Evolutionary conservation across 202 grass and related monocot species (phyloP), one percentile per base, ranked within the genome.

Genomic region (Cymbopogon flexuosus): DNA sequence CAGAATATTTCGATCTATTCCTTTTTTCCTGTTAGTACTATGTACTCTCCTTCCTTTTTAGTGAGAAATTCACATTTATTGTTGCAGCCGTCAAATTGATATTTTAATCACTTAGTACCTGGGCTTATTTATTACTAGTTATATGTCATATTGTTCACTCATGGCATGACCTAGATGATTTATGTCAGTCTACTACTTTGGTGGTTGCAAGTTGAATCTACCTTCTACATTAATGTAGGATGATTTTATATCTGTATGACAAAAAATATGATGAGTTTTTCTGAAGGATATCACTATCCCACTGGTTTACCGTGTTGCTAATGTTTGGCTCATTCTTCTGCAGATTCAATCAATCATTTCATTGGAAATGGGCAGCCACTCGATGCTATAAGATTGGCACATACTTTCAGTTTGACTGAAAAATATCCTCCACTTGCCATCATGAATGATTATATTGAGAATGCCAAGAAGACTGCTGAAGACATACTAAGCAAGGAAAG

Each of bases 371-470:
- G 89, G 2, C 54, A 58, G 71, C 77, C 67, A 54, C 6, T 78
- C 72, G 85, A 87, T 40, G 85, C 89, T 56, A 22, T 87, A 19
- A 90, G 63, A 77, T 67, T 90, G 74, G 85, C 68, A 58, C 5
- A 39, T 37, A 45, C 23, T 40, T 80, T 87, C 59, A 74, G 84
- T 76, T 78, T 90, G 81, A 80, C 78, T 14, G 66, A 70, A 13
- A 84, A 65, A 78, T 90, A 77, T n/a, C 61, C 85, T 68, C 72
- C 77, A 30, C 40, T 87, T 67, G 12, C 66, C 18, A 56, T 90
- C 73, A 75, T 87, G 70, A 62, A 78, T 36, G 84, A 75, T 27
- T 87, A 84, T 67, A 10, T 87, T 61, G 74, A 59, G 9, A 83
- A 81, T 14, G 81, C 81, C 10, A 90, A 81, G 65, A 78, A 70